A percentile compares a stretch with the other conserved stretches of the same genome.
These are phyloP conservation scores for Pseudofabraea citricarpa DNA, from an alignment of 2,329 filamentous ascomycete species.

Conservation along the genomic window DNA sequence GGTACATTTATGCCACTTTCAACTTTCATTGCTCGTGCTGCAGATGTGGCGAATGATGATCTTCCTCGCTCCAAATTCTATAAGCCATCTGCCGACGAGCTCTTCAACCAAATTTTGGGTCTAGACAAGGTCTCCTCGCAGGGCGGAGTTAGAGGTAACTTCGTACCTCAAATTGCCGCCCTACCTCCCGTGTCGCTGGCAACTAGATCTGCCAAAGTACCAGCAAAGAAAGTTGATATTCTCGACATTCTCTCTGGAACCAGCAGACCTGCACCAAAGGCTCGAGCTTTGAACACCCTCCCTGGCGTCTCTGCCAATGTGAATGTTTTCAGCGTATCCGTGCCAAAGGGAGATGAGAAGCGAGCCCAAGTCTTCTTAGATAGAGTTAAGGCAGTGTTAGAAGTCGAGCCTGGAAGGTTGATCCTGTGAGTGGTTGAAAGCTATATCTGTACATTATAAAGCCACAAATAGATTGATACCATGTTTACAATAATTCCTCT, in stretches of 20 bases:
- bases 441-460: conserved; percentile 2
- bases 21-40: conserved; percentile 80
- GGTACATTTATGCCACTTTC: conserved; percentile 79
- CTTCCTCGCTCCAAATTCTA: conserved; percentile 64
- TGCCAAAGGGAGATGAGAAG: conserved; percentile 75
- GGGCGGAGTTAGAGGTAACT: conserved; percentile 53
- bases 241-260: conserved; percentile 71
- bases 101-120: conserved; percentile 87
- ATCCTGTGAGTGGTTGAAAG: conserved; percentile 47
- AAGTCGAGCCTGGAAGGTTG: conserved; percentile 72
- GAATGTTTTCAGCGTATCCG: conserved; percentile 79
- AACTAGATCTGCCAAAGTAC: conserved; percentile 24
- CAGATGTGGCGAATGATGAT: conserved; percentile 81
- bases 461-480: conserved; percentile 3
- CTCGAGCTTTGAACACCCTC: conserved; percentile 19
- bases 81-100: conserved; percentile 69
- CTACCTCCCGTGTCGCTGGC: conserved; percentile 41
- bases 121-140: conserved; percentile 46
- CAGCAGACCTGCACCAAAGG: conserved; percentile 24
- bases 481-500: too few species aligned
- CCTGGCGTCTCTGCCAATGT: conserved; percentile 49
- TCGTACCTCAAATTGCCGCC: conserved; percentile 67
- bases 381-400: conserved; percentile 77
- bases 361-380: conserved; percentile 79
- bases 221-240: conserved; percentile 37